These are phyloP conservation scores for Trichoderma afroharzianum DNA, from an alignment of 2,329 filamentous ascomycete genomes.

Conservation along the genomic window DNA sequence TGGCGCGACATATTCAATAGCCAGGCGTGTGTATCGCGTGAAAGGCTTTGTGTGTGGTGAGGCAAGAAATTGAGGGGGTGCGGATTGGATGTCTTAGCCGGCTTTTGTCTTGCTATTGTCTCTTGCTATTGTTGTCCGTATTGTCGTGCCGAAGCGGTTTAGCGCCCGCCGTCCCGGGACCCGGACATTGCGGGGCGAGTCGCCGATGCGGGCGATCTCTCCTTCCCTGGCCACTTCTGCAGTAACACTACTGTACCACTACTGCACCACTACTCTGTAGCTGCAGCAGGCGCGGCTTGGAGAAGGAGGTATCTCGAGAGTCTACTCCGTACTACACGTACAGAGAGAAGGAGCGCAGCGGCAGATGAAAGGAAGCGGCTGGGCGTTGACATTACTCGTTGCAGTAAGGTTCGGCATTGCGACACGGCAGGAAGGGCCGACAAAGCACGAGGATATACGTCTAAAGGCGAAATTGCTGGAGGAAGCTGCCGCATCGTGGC, in stretches of 20 bases:
- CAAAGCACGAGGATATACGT: background rate
- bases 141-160: constrained; percentile 27
- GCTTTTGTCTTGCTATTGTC: constrained; percentile 31
- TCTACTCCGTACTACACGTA: background rate
- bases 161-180: constrained; percentile 27
- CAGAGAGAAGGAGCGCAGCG: background rate
- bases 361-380: background rate
- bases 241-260: background rate
- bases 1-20: background rate
- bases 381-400: background rate
- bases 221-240: background rate
- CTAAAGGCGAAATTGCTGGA: background rate
- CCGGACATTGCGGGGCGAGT: constrained; percentile 17
- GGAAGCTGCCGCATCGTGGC: background rate
- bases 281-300: background rate
- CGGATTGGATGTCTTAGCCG: background rate
- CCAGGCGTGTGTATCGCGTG: background rate
- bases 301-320: background rate
- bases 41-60: background rate
- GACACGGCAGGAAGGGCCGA: background rate
- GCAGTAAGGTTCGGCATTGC: background rate
- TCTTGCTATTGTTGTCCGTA: constrained; percentile 34
- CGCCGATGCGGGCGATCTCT: constrained; percentile 11
- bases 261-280: background rate
- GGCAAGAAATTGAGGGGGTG: background rate